Conservation (phyloP, 2,329 filamentous ascomycete species). For the Arthrobotrys entomopaga region DNA sequence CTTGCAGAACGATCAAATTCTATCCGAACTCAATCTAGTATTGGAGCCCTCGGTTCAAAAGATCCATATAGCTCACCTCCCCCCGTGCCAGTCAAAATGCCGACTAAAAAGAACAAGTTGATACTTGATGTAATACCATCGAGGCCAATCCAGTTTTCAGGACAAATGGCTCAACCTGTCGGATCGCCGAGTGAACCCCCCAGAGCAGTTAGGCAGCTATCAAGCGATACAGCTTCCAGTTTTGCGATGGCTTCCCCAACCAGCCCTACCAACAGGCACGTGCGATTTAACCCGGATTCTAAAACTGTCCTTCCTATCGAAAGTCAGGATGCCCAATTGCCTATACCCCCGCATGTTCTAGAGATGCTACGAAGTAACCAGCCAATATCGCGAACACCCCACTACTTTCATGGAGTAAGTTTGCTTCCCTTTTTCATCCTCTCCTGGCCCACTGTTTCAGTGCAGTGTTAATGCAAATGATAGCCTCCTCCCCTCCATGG, state of each 20-base stretch:
- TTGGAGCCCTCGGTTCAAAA: conserved; percentile 34
- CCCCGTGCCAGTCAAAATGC: conserved; percentile 26
- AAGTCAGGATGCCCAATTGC: conserved; percentile 20
- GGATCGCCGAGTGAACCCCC: conserved; percentile 5
- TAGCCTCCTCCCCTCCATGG: conserved; percentile 41
- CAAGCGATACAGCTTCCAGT: conserved; percentile 45
- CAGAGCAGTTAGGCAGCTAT: conserved; percentile 23
- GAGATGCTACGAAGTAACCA: conserved; percentile 34
- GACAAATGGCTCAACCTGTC: conserved; percentile 18
- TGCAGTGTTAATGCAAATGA: not conserved
- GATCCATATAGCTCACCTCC: conserved; percentile 29
- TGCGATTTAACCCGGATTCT: conserved; percentile 34
- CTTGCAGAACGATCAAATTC: conserved; percentile 32
- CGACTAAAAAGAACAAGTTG: conserved; percentile 13
- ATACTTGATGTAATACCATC: conserved; percentile 11
- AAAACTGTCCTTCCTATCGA: conserved; percentile 26
- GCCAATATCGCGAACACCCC: conserved; percentile 23
- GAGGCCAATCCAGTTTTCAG: conserved; percentile 24
- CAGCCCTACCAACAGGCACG: conserved; percentile 30
- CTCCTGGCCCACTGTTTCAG: not conserved
- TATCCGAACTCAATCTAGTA: conserved; percentile 30
- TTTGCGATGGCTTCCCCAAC: conserved; percentile 45
- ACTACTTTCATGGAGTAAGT: conserved; percentile 46
- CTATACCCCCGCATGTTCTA: conserved; percentile 44
- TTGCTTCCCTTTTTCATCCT: not conserved